Conservation (phyloP, 23 red algal species). For the Porphyridium purpureum region DNA sequence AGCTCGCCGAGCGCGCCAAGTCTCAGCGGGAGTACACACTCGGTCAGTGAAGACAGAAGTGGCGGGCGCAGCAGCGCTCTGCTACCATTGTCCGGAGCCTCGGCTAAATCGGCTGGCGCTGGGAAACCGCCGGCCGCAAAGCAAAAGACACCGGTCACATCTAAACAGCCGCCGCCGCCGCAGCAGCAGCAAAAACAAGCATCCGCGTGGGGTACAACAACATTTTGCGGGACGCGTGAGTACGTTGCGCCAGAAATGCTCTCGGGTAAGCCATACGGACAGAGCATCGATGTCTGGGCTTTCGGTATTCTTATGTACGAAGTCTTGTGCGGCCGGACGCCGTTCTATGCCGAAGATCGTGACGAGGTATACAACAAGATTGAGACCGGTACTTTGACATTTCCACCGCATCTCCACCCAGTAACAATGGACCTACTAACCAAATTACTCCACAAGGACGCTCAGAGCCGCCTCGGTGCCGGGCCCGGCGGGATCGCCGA, state of each 20-base stretch:
- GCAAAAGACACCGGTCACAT: too few species aligned
- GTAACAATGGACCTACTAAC: slow-evolving; percentile 35
- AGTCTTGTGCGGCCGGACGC: slow-evolving; percentile 58
- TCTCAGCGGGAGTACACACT: too few species aligned
- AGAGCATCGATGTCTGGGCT: slow-evolving; percentile 71
- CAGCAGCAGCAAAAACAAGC: too few species aligned
- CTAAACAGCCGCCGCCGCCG: too few species aligned
- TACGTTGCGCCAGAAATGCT: slow-evolving; percentile 78
- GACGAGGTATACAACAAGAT: slow-evolving; percentile 63
- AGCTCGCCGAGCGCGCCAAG: too few species aligned
- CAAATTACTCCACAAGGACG: slow-evolving; percentile 47
- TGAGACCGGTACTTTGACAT: slow-evolving; percentile 35
- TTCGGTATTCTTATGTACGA: slow-evolving; percentile 79
- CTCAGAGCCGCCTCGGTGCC: slow-evolving; percentile 36
- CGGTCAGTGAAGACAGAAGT: too few species aligned
- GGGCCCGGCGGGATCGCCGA: slow-evolving; percentile 44
- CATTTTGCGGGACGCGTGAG: slow-evolving; percentile 78
- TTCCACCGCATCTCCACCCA: slow-evolving; percentile 28
- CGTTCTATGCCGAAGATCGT: slow-evolving; percentile 57
- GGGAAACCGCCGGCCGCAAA: too few species aligned
- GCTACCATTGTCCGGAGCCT: too few species aligned
- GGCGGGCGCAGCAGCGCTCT: too few species aligned
- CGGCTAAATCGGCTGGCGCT: too few species aligned
- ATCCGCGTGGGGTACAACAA: too few species aligned
- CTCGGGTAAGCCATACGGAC: slow-evolving; percentile 40